Evolutionary conservation across 2,329 filamentous ascomycete genomes (phyloP), one percentile per base, ranked within the genome.

Genomic region (Claviceps spartinae): DNA sequence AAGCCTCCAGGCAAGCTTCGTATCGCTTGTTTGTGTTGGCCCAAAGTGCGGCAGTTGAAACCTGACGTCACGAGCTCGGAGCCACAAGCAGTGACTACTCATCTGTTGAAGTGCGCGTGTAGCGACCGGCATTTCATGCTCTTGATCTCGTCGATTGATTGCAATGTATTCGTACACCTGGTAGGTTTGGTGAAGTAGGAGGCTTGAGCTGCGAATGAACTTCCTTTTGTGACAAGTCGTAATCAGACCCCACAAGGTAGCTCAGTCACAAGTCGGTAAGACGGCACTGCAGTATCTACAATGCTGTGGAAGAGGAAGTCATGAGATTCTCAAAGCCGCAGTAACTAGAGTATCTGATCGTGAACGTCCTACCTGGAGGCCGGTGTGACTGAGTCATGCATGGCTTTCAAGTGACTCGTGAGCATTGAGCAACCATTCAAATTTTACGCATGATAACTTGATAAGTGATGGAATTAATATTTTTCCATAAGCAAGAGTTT

Each of bases 161-260:
- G 51, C 47, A 46, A 11, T n/a, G 13, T 45, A 34, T 37, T 45
- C 26, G 13, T 24, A 37, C n/a, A 40, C 11, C 16, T 18, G 36
- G 30, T 36, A 50, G 6, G 8, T 34, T 34, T 34, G 30, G 9
- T 38, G 30, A 49, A 47, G 24, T 11, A 44, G 44, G 43, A 48
- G 20, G 22, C 11, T 34, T 48, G 40, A 41, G 9, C 26, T 47
- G 44, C 48, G 40, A 38, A 22, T 22, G 20, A 50, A 44, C 24
- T 50, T 50, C 37, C 48, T 45, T 50, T 53, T 53, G 43, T 53
- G 52, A 50, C 44, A 4, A 38, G 52, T 50, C 48, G 38, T 18
- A 47, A 47, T 46, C 16, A n/a, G 26, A 18, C 24, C 37, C 40
- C 42, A n/a, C 14, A 11, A 42, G 30, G 30, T 20, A 47, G 42